A percentile compares a stretch with the other conserved stretches of the same genome.
Conservation (phyloP, 371 early-diverging fungal genomes). For the Dipsacomyces acuminosporus region DNA sequence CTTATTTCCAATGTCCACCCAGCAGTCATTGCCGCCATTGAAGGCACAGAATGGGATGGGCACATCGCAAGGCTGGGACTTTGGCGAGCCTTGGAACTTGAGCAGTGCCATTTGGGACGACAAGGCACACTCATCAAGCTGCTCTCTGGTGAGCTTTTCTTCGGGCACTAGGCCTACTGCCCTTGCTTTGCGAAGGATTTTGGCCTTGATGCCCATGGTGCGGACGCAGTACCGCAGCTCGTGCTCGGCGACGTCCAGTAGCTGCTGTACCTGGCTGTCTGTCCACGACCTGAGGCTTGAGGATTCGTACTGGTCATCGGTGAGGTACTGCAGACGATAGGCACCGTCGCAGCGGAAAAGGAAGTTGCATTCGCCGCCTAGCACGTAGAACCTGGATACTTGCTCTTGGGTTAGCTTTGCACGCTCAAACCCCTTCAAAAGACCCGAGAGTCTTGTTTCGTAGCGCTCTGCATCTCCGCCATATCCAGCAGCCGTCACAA, state of each 20-base stretch:
- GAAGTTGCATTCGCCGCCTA: conserved; percentile 79
- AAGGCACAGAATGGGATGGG: conserved; percentile 81
- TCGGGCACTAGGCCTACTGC: conserved; percentile 62
- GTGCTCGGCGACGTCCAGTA: conserved; percentile 67
- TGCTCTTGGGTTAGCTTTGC: conserved; percentile 50
- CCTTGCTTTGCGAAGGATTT: conserved; percentile 62
- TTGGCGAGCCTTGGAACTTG: conserved; percentile 48
- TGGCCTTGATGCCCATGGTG: conserved; percentile 60
- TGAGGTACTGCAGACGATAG: conserved; percentile 57
- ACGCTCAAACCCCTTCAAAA: conserved; percentile 56
- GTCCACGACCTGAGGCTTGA: conserved; percentile 50
- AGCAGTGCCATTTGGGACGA: conserved; percentile 56
- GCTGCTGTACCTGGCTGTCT: conserved; percentile 50
- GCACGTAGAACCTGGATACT: conserved; percentile 61
- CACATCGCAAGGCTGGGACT: conserved; percentile 46
- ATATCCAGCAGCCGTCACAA: conserved; percentile 86
- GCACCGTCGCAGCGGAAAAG: conserved; percentile 60
- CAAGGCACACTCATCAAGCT: conserved; percentile 60
- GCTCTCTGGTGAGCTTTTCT: conserved; percentile 35
- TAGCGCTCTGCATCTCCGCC: conserved; percentile 60
- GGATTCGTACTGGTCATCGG: conserved; percentile 53
- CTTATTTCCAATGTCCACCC: conserved; percentile 77
- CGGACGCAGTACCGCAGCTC: conserved; percentile 53
- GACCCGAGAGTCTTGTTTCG: conserved; percentile 65
- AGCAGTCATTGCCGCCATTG: conserved; percentile 79